These are phyloP conservation scores for Cytidiella melzeri DNA, from an alignment of 768 basidiomycete species.

Conservation along the genomic window DNA sequence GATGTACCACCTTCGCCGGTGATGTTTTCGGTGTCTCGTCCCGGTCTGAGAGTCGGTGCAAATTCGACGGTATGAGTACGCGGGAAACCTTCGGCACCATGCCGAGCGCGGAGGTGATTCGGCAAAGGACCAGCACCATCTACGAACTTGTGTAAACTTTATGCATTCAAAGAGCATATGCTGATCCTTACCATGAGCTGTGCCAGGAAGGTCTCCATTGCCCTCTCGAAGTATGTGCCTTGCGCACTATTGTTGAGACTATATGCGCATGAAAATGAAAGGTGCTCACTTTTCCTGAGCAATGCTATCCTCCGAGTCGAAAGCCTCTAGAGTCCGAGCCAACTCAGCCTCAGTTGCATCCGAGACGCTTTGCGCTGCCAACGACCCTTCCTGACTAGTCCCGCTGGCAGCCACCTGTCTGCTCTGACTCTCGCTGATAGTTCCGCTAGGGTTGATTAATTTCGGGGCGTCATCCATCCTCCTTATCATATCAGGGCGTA, in stretches of 20 bases:
- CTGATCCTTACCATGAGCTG: too few species aligned
- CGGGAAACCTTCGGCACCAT: constrained; percentile 12
- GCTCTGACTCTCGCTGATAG: constrained; percentile 45
- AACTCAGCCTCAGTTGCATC: constrained; percentile 3
- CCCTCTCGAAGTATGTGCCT: too few species aligned
- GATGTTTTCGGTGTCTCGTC: not conserved
- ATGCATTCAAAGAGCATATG: too few species aligned
- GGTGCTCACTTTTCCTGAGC: constrained; percentile 6
- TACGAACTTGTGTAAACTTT: too few species aligned
- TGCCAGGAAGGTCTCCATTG: too few species aligned
- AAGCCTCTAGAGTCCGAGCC: not conserved
- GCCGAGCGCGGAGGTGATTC: not conserved
- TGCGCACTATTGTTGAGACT: too few species aligned
- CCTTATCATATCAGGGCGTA: constrained; percentile 73
- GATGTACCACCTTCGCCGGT: not conserved
- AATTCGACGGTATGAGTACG: constrained; percentile 50
- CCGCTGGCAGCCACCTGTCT: not conserved
- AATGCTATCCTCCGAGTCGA: constrained; percentile 5
- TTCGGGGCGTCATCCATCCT: constrained; percentile 64
- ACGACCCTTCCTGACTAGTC: not conserved
- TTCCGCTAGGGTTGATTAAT: constrained; percentile 69
- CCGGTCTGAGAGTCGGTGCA: constrained; percentile 28
- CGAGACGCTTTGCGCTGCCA: not conserved
- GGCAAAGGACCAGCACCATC: too few species aligned
- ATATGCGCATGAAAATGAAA: too few species aligned